Percentiles rank a stretch among this genome's conserved stretches.
These are phyloP conservation scores for Ustilago bromivora DNA, from an alignment of 1,284 basidiomycete genomes.

Conservation along the genomic window DNA sequence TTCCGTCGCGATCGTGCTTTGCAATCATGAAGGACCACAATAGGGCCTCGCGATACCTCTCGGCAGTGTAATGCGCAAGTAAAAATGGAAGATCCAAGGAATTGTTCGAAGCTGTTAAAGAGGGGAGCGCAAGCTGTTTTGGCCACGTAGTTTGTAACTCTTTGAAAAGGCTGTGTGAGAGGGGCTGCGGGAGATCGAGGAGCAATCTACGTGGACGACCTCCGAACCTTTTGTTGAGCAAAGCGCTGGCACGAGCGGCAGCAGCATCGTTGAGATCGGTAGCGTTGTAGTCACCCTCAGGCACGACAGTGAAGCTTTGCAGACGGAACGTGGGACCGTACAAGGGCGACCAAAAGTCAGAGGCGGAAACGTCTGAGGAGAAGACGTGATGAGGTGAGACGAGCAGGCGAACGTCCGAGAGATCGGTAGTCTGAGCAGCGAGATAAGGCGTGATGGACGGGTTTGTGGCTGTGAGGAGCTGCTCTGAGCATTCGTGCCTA, in stretches of 20 bases:
- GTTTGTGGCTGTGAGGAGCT: background rate
- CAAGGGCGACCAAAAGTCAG: constrained; percentile 40
- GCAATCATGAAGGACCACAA: constrained; percentile 43
- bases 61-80: constrained; percentile 26
- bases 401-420: constrained; percentile 23
- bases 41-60: constrained; percentile 34
- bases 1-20: constrained; percentile 34
- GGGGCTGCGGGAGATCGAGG: constrained; percentile 28
- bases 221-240: constrained; percentile 27
- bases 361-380: constrained; percentile 19
- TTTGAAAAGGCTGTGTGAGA: constrained; percentile 10
- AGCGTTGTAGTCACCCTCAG: background rate
- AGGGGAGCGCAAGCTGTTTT: background rate
- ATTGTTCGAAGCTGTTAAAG: background rate
- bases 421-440: constrained; percentile 10
- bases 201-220: constrained; percentile 16
- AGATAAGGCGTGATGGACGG: constrained; percentile 2
- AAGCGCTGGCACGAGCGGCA: constrained; percentile 7
- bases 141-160: constrained; percentile 28
- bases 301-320: background rate
- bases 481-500: background rate
- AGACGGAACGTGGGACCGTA: constrained; percentile 31
- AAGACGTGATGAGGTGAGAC: constrained; percentile 34
- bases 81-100: constrained; percentile 19
- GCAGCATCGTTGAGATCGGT: constrained; percentile 1